A percentile compares a stretch with the other conserved stretches of the same genome.
Evolutionary conservation across 345 rosid genomes (phyloP).

Genomic region (Populus alba): DNA sequence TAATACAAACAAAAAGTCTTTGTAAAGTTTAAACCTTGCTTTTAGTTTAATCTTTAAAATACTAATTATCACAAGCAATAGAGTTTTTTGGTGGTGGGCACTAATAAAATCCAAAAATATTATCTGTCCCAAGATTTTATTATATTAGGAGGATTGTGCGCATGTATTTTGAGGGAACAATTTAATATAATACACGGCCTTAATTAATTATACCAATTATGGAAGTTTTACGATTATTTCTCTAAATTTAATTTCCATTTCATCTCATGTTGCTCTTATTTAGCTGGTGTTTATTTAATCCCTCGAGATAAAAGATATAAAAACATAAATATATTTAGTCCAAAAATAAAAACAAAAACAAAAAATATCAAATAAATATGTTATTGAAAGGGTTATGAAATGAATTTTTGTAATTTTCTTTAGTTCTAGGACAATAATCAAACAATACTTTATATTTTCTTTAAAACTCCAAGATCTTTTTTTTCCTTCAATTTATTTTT

Average conservation of each 20-base stretch:
- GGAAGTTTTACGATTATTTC: neutral
- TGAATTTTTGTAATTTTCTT: too few species aligned
- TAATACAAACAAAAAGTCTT: conserved; percentile 18
- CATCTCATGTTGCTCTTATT: too few species aligned
- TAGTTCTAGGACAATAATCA: rapidly evolving
- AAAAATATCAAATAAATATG: too few species aligned
- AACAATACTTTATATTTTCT: too few species aligned
- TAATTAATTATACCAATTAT: neutral
- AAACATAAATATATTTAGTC: too few species aligned
- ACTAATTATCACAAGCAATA: neutral
- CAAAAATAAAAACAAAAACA: too few species aligned
- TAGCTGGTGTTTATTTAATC: too few species aligned
- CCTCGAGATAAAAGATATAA: too few species aligned
- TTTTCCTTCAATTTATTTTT: too few species aligned
- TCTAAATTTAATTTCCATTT: neutral
- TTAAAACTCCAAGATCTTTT: too few species aligned
- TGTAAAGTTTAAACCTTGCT: neutral
- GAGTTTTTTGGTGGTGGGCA: neutral
- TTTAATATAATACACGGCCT: too few species aligned
- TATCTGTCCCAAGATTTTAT: neutral
- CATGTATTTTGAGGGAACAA: conserved; percentile 5
- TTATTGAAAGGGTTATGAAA: too few species aligned
- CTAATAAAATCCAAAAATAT: neutral
- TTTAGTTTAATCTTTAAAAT: neutral
- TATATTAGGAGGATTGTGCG: neutral